phyloP scores from a whole-genome alignment of 2,329 filamentous ascomycete genomes.

The Colletotrichum orbiculare region DNA sequence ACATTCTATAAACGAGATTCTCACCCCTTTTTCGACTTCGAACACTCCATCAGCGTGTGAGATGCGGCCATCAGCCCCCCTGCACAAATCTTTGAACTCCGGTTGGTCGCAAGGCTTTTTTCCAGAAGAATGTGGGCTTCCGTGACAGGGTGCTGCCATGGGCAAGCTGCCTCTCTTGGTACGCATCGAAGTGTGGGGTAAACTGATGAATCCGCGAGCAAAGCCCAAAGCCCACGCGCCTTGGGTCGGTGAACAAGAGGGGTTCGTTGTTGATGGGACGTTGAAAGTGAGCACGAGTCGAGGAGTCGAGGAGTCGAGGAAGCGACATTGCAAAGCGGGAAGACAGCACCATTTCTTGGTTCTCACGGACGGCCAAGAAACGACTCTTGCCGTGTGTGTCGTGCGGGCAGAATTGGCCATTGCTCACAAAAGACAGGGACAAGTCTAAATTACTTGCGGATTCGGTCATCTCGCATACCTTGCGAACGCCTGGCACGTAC shows the following conservation, averaged over 20 bases:
- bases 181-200: slow-evolving; percentile 27
- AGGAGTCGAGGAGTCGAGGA: not conserved
- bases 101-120: slow-evolving; percentile 24
- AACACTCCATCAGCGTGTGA: slow-evolving; percentile 8
- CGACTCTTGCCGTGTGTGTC: too few relatives aligned
- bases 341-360: not conserved
- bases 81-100: slow-evolving; percentile 7
- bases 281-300: slow-evolving; percentile 13
- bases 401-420: not conserved
- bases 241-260: slow-evolving; percentile 22
- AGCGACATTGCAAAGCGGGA: slow-evolving; percentile 22
- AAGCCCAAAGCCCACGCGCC: slow-evolving; percentile 11
- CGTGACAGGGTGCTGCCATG: not conserved
- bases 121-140: slow-evolving; percentile 33
- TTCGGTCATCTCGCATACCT: slow-evolving; percentile 14
- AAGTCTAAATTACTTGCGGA: not conserved
- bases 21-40: slow-evolving; percentile 29
- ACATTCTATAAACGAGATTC: slow-evolving; percentile 4
- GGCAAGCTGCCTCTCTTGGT: too few relatives aligned
- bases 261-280: slow-evolving; percentile 19
- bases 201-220: slow-evolving; percentile 16
- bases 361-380: not conserved
- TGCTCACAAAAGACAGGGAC: slow-evolving; percentile 4
- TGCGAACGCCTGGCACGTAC: slow-evolving; percentile 15
- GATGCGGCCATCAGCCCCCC: slow-evolving; percentile 5